A percentile compares a stretch with the other conserved stretches of the same genome.
These are phyloP conservation scores for Exophiala dermatitidis DNA, from an alignment of 2,329 filamentous ascomycete species.

Conservation along the genomic window DNA sequence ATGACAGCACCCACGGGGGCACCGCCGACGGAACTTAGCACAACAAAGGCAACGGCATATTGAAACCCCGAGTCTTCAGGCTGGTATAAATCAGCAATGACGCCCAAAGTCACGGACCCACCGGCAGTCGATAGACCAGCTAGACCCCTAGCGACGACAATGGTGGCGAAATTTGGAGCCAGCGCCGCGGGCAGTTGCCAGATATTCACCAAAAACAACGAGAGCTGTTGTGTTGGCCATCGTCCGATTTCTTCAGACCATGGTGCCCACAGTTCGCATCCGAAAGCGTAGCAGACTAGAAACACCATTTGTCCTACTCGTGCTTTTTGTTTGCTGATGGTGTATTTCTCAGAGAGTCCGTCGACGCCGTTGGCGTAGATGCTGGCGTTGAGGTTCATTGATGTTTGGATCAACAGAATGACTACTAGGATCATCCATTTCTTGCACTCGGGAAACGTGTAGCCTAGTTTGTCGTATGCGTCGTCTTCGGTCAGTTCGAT, in stretches of 20 bases:
- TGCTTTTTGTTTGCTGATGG: slow-evolving; percentile 59
- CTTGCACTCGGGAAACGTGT: slow-evolving; percentile 41
- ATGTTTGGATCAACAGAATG: slow-evolving; percentile 64
- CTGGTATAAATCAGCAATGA: slow-evolving; percentile 58
- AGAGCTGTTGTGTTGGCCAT: slow-evolving; percentile 65
- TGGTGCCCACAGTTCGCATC: slow-evolving; percentile 79
- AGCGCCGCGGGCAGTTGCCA: slow-evolving; percentile 66
- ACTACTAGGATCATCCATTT: slow-evolving; percentile 36
- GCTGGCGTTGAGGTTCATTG: slow-evolving; percentile 71
- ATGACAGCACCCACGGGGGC: slow-evolving; percentile 50
- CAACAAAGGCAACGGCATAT: slow-evolving; percentile 54
- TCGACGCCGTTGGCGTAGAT: slow-evolving; percentile 61
- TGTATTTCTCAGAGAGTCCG: slow-evolving; percentile 58
- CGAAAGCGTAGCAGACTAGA: slow-evolving; percentile 70
- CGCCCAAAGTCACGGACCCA: slow-evolving; percentile 57
- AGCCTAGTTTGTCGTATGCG: slow-evolving; percentile 60
- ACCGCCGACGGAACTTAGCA: slow-evolving; percentile 50
- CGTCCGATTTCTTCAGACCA: slow-evolving; percentile 78
- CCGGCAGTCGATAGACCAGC: slow-evolving; percentile 58
- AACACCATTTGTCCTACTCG: slow-evolving; percentile 69
- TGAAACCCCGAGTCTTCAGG: slow-evolving; percentile 47
- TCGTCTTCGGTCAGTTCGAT: slow-evolving; percentile 46
- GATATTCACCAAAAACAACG: slow-evolving; percentile 66
- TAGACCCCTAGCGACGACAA: slow-evolving; percentile 62
- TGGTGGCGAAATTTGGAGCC: slow-evolving; percentile 61